Base-by-base conservation (phyloP, 768 basidiomycete species). In the Hortiboletus flavorubellus region DNA sequence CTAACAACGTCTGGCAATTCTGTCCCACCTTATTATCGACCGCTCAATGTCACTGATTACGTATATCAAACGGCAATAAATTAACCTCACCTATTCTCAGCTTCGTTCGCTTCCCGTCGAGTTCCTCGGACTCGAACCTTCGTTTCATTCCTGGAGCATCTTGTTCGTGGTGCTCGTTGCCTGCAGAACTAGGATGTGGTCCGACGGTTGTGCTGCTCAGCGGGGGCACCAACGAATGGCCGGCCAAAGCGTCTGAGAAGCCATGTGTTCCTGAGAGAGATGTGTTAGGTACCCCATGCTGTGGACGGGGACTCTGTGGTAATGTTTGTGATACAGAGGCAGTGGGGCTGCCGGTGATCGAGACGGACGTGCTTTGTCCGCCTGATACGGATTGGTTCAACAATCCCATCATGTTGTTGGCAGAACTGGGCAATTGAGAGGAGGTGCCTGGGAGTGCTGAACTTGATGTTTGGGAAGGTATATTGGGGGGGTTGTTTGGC, bases 91-190 rank as follows among this genome's bases (percentile, higher is more conserved):
- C 87, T 62, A 79, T 89, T 73, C 84, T 91, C 70, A 85, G 80
- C 62, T 87, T 80, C 46, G 72, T 83, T 62, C 90, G 80, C 69
- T 93, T 93, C 45, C 72, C 77, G 45, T 89, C 86, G 30, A 71
- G 72, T 55, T 88, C 87, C 49, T 84, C 85, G 16, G 77, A 76
- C 46, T 85, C 84, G 59, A 86, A 73, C 68, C 90, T 91, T 58
- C 90, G 79, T 68, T 92, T 93, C 59, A 84, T 76, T 16, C 78
- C 81, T 53, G 85, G 83, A n/a, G 69, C 59, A 51, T 89, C 87
- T 56, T 77, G 76, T 50, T 90, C 88, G 48, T 82, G 68, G 23
- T 64, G 66, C 4, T 68, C 72, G 26, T 48, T 60, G n/a, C 23
- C 30, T 29, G 41, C 30, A 42, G 64, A 56, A 18, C 37, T 21